phyloP scores from a whole-genome alignment of 805 yeast genomes.

The Wickerhamiella hasegawae region DNA sequence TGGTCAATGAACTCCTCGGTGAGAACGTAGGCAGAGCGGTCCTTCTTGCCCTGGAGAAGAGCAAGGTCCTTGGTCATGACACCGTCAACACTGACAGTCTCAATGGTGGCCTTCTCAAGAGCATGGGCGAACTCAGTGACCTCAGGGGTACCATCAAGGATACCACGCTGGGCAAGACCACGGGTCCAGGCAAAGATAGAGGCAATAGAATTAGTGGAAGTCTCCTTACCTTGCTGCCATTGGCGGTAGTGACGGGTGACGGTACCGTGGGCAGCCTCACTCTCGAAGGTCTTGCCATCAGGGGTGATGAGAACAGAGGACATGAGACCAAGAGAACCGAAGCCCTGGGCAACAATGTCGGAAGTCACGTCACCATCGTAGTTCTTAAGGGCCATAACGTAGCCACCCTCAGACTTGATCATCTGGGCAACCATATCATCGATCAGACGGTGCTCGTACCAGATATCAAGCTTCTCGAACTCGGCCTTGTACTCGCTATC shows the following conservation, averaged over 20 bases:
- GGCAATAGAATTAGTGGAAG: slow-evolving; percentile 94
- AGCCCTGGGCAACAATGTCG: slow-evolving; percentile 95
- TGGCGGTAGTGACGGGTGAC: slow-evolving; percentile 95
- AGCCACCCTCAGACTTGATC: slow-evolving; percentile 92
- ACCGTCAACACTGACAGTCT: slow-evolving; percentile 68
- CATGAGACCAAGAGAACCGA: slow-evolving; percentile 93
- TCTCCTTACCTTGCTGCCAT: slow-evolving; percentile 92
- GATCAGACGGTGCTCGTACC: slow-evolving; percentile 93
- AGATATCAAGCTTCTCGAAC: slow-evolving; percentile 70
- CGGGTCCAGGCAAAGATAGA: slow-evolving; percentile 95
- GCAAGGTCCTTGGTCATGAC: slow-evolving; percentile 96
- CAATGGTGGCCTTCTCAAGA: slow-evolving; percentile 71
- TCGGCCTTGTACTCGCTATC: slow-evolving; percentile 47
- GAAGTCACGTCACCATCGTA: slow-evolving; percentile 97
- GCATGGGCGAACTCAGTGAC: slow-evolving; percentile 64
- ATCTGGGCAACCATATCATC: slow-evolving; percentile 99
- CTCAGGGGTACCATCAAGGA: slow-evolving; percentile 70
- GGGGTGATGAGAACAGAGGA: slow-evolving; percentile 95
- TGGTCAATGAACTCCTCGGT: slow-evolving; percentile 83
- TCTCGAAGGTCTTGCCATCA: slow-evolving; percentile 87
- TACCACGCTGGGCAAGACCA: slow-evolving; percentile 86
- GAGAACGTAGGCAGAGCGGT: slow-evolving; percentile 66
- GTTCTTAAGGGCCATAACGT: slow-evolving; percentile 88
- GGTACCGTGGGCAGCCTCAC: slow-evolving; percentile 99
- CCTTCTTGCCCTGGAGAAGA: slow-evolving; percentile 72